Percentiles rank a stretch among this genome's conserved stretches.
Evolutionary conservation across 192 early-diverging fungal species (phyloP).

Genomic region (Podila horticola): DNA sequence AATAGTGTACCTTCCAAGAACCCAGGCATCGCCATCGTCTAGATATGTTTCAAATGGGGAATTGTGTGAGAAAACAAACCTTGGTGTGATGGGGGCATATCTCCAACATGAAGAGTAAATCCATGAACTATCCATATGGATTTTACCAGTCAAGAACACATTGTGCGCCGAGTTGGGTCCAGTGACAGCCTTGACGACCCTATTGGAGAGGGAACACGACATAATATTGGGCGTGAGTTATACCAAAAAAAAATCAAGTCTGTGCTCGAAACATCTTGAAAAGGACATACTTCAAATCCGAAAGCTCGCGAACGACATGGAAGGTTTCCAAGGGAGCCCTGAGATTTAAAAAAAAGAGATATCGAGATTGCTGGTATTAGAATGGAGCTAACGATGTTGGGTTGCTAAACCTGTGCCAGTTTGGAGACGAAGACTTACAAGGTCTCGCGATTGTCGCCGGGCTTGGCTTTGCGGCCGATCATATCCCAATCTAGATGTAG

Average conservation of each 20-base stretch:
- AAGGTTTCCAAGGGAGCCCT: slow-evolving; percentile 52
- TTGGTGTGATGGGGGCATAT: neutral
- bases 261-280: no score
- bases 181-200: slow-evolving; percentile 49
- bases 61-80: neutral
- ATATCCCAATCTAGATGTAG: slow-evolving; percentile 43
- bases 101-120: neutral
- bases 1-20: slow-evolving; percentile 44
- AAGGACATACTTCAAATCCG: slow-evolving; percentile 59
- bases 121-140: neutral
- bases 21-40: slow-evolving; percentile 56
- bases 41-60: neutral
- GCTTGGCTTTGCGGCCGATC: slow-evolving; percentile 50
- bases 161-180: slow-evolving; percentile 54
- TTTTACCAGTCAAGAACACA: neutral
- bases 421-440: slow-evolving; percentile 11
- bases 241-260: no score
- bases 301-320: slow-evolving; percentile 56
- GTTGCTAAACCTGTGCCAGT: no score
- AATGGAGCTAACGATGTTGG: neutral
- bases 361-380: neutral
- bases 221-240: no score
- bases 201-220: slow-evolving; percentile 1
- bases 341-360: slow-evolving; percentile 2
- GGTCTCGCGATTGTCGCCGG: slow-evolving; percentile 39